Percentiles rank a stretch among this genome's conserved stretches.
These are phyloP conservation scores for Colletotrichum kahawae DNA, from an alignment of 2,329 filamentous ascomycete genomes.

Conservation along the genomic window DNA sequence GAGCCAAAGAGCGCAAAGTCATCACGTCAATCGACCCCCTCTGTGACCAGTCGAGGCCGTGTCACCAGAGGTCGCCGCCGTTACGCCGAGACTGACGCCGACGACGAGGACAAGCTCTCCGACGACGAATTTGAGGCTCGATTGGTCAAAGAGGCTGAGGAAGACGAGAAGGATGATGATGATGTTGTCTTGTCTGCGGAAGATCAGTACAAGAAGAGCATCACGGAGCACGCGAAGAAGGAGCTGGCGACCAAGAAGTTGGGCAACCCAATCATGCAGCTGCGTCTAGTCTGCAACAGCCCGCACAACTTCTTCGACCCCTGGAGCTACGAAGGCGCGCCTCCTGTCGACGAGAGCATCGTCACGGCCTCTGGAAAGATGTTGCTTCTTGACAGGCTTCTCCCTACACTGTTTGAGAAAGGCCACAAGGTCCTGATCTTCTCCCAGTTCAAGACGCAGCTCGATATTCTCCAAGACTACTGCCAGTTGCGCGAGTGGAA, in stretches of 20 bases:
- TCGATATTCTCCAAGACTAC: conserved; percentile 91
- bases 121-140: conserved; percentile 86
- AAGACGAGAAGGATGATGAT: conserved; percentile 41
- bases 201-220: conserved; percentile 69
- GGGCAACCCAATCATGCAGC: conserved; percentile 90
- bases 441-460: conserved; percentile 92
- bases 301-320: conserved; percentile 98
- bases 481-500: conserved; percentile 82
- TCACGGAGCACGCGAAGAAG: conserved; percentile 79
- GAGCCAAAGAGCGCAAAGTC: conserved; percentile 74
- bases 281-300: conserved; percentile 89
- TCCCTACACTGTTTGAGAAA: conserved; percentile 74
- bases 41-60: conserved; percentile 55
- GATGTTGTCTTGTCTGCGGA: conserved; percentile 51
- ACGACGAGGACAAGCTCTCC: conserved; percentile 66
- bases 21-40: conserved; percentile 77
- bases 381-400: conserved; percentile 86
- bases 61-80: conserved; percentile 38
- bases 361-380: conserved; percentile 94
- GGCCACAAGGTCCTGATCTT: conserved; percentile 95
- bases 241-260: conserved; percentile 92
- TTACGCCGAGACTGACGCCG: conserved; percentile 62
- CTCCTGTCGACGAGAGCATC: conserved; percentile 76
- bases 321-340: conserved; percentile 67
- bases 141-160: conserved; percentile 66